A percentile compares a stretch with the other conserved stretches of the same genome.
Conservation (phyloP, 257 asterid genomes). For the Mentha longifolia region DNA sequence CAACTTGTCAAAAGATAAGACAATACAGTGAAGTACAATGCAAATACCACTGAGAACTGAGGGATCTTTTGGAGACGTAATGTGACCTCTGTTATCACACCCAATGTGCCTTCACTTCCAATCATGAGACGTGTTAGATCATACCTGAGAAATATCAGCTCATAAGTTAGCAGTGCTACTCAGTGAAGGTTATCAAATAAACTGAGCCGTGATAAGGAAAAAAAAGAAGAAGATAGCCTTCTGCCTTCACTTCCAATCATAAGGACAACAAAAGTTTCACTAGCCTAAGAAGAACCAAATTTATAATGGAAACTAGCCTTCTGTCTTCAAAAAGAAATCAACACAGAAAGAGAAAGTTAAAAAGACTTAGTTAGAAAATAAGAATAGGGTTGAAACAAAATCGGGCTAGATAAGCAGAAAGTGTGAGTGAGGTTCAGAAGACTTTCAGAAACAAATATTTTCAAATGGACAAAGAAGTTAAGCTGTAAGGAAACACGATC, state of each 20-base stretch:
- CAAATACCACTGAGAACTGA: conserved; percentile 77
- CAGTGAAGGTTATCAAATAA: neutral
- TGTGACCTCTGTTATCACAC: conserved; percentile 93
- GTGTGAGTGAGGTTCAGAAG: neutral
- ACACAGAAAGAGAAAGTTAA: neutral
- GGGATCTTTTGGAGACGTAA: conserved; percentile 95
- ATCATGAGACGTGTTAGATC: conserved; percentile 92
- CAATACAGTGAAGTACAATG: conserved; percentile 21
- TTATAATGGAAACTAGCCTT: neutral
- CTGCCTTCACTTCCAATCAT: too few species aligned
- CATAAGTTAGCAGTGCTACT: conserved; percentile 25
- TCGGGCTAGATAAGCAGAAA: neutral
- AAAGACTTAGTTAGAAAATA: conserved; percentile 5
- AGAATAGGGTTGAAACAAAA: neutral
- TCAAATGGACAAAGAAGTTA: conserved; percentile 6
- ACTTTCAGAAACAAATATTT: neutral
- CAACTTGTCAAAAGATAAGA: conserved; percentile 29
- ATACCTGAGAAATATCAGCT: conserved; percentile 57
- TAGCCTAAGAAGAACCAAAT: neutral
- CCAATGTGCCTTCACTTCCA: conserved; percentile 99
- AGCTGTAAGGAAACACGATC: neutral
- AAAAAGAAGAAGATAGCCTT: conserved; percentile 4
- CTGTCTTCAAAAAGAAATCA: neutral
- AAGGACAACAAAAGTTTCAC: neutral
- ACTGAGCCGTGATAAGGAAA: neutral